These are phyloP conservation scores for Cyberlindnera galapagoensis DNA, from an alignment of 805 yeast species.

Conservation along the genomic window DNA sequence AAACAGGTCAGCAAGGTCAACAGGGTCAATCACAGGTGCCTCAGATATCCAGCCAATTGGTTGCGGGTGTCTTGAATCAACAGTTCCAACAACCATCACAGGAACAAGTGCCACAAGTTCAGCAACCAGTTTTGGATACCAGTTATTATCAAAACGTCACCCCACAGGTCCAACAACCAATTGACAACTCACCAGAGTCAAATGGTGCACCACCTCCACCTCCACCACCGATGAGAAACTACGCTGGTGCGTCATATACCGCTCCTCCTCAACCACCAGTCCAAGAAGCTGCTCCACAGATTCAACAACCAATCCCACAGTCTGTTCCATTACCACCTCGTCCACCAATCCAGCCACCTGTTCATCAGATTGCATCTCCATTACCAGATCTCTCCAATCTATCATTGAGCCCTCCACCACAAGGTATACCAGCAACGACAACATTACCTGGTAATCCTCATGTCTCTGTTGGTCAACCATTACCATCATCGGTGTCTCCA, in stretches of 20 bases:
- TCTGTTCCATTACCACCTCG: background rate
- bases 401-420: constrained; percentile 19
- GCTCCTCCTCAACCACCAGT: background rate
- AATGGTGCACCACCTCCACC: constrained; percentile 10
- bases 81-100: constrained; percentile 4
- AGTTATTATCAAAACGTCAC: too few relatives aligned
- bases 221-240: constrained; percentile 13
- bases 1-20: background rate
- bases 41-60: background rate
- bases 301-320: background rate
- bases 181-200: background rate
- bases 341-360: constrained; percentile 1
- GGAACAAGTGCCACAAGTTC: constrained; percentile 5
- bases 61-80: background rate
- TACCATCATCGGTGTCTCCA: background rate
- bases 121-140: constrained; percentile 1
- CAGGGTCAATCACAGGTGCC: background rate
- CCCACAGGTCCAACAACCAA: constrained; percentile 1
- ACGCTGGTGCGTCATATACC: constrained; percentile 1
- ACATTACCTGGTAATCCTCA: too few relatives aligned
- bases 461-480: too few relatives aligned
- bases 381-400: constrained; percentile 19
- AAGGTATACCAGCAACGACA: too few relatives aligned
- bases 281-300: constrained; percentile 1
- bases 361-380: constrained; percentile 6